Evolutionary conservation across 192 early-diverging fungal species (phyloP).

Genomic region (Backusella psychrophila): DNA sequence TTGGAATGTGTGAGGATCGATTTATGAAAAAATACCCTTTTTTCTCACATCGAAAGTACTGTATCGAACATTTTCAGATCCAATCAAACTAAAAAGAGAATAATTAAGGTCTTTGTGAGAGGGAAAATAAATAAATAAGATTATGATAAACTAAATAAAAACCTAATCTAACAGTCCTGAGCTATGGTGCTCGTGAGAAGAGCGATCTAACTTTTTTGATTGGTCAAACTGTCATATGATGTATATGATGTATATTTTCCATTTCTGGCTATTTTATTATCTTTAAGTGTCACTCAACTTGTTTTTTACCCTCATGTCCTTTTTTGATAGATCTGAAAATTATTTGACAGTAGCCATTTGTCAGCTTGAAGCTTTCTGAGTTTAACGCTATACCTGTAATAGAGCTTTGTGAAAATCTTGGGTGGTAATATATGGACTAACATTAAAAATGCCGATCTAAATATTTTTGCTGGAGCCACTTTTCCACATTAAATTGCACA

Average conservation of each 20-base stretch:
- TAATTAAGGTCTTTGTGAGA: neutral
- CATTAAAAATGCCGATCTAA: neutral
- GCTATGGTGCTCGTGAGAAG: neutral
- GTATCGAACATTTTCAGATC: neutral
- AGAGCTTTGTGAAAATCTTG: neutral
- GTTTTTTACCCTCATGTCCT: neutral
- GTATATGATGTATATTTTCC: neutral
- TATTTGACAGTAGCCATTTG: neutral
- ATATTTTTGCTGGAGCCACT: neutral
- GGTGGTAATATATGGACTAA: neutral
- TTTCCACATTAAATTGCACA: neutral
- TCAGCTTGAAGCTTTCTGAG: neutral
- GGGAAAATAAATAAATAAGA: neutral
- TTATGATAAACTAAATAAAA: neutral
- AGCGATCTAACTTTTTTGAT: neutral
- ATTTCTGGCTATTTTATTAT: neutral
- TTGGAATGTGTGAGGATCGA: neutral
- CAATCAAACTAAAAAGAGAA: neutral
- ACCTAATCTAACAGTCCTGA: neutral
- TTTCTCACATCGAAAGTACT: neutral
- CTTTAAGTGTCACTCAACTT: neutral
- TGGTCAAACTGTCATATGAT: neutral
- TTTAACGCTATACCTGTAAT: neutral
- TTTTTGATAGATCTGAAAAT: neutral
- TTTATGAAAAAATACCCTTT: neutral